Evolutionary conservation across 2,329 filamentous ascomycete species (phyloP).

Genomic region (Sphaerulina vaccinii): DNA sequence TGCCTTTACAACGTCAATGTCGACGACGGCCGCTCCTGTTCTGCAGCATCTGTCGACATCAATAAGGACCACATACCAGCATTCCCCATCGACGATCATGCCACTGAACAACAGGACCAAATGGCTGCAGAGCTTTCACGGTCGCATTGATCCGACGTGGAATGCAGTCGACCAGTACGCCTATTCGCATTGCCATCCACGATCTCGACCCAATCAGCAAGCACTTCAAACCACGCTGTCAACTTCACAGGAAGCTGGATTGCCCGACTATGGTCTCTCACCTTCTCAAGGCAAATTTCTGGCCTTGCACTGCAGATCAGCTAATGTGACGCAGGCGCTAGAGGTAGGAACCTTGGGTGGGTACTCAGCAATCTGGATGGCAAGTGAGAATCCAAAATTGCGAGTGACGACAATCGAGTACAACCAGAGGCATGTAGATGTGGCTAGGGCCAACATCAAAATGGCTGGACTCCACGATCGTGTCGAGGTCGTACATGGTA

Average conservation of each 20-base stretch:
- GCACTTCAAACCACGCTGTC: slow-evolving; percentile 19
- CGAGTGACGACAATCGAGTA: slow-evolving; percentile 27
- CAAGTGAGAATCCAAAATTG: slow-evolving; percentile 13
- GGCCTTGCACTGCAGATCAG: slow-evolving; percentile 39
- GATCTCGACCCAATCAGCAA: slow-evolving; percentile 2
- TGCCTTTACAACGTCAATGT: too few relatives aligned
- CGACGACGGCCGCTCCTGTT: too few relatives aligned
- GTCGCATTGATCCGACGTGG: not conserved
- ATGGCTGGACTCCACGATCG: slow-evolving; percentile 21
- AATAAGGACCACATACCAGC: too few relatives aligned
- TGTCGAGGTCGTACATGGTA: slow-evolving; percentile 22
- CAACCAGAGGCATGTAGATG: slow-evolving; percentile 15
- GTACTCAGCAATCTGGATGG: slow-evolving; percentile 26
- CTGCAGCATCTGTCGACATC: too few relatives aligned
- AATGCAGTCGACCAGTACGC: not conserved
- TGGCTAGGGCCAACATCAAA: slow-evolving; percentile 20
- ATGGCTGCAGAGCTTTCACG: not conserved
- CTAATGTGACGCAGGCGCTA: slow-evolving; percentile 25
- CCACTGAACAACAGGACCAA: not conserved
- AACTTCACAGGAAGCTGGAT: slow-evolving; percentile 26
- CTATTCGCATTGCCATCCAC: not conserved
- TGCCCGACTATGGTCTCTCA: slow-evolving; percentile 42
- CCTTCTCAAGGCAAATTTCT: slow-evolving; percentile 42
- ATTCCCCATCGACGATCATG: too few relatives aligned
- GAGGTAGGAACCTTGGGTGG: slow-evolving; percentile 31